Base-by-base conservation (phyloP, 192 early-diverging fungal genomes). In the Coemansia sp. region DNA sequence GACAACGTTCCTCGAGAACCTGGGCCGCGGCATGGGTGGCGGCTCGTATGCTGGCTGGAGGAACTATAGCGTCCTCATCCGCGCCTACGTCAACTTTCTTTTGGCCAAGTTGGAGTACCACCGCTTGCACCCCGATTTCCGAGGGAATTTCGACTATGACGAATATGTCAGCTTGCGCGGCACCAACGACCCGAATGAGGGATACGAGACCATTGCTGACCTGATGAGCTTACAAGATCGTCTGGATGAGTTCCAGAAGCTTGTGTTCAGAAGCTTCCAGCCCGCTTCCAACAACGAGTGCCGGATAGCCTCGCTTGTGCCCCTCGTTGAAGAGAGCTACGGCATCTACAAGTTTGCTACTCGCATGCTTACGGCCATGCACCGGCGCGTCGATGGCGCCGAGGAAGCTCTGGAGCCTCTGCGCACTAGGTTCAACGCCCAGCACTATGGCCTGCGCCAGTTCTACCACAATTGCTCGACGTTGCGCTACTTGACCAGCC, bases 101-200 rank as follows among this genome's bases (percentile, higher is more conserved):
- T 82, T 87, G 38, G 84, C 87, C 27, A 98, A 98, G 79, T 85
- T 98, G 52, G 87, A 95, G 56, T 98, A 91, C 72, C 97, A 98
- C 69, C 74, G 87, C 32, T 80, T 86, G 37, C 93, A 96, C 68
- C 93, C 92, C 10, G 92, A 94, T 58, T 98, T 97, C 68, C 90
- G 87, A 53, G 97, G 93, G 19, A 90, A 83, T 56, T 98, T 98
- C 83, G 93, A 97, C 65, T 98, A 98, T 76, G 91, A 97, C 59
- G 97, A 98, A 68, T 98, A 95, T 62, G 87, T 95, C 37, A 91
- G 90, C 38, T 72, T 98, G 58, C 93, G 91, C 70, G 90, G 91
- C 52, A 90, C 95, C 46, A 91, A 96, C 61, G 97, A 98, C 77
- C 97, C 97, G 22, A 97, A 98, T 74, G 97, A 97, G 85, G 97